phyloP scores from a whole-genome alignment of 768 basidiomycete species.

The Leccinum rimulosum region DNA sequence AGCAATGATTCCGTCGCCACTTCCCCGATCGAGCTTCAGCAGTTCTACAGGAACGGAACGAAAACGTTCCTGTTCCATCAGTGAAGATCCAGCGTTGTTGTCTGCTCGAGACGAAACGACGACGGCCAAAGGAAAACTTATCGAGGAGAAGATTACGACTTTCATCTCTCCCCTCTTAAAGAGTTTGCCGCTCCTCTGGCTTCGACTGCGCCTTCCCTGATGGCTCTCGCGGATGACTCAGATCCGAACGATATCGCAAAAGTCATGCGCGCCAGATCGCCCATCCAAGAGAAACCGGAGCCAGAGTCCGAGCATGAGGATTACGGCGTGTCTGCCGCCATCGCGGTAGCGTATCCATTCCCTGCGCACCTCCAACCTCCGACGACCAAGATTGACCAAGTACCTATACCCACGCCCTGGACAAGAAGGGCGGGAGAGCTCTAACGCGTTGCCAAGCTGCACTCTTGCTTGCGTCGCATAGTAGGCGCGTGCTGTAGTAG shows the following conservation, averaged over 20 bases:
- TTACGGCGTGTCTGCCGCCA: neutral
- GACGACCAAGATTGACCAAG: conserved; percentile 20
- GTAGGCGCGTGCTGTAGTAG: too few species aligned
- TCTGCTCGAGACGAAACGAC: conserved; percentile 12
- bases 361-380: conserved; percentile 27
- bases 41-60: conserved; percentile 21
- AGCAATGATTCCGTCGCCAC: neutral
- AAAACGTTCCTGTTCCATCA: conserved; percentile 20
- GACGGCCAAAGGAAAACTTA: conserved; percentile 22
- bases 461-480: too few species aligned
- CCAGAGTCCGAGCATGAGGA: conserved; percentile 28
- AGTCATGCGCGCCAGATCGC: conserved; percentile 14
- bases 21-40: conserved; percentile 21
- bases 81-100: conserved; percentile 8
- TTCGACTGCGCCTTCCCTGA: conserved; percentile 29
- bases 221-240: conserved; percentile 29
- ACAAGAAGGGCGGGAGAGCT: too few species aligned
- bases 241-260: conserved; percentile 30
- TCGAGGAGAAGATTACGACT: conserved; percentile 28
- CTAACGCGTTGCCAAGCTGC: too few species aligned
- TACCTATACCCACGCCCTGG: conserved; percentile 23
- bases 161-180: conserved; percentile 32
- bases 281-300: conserved; percentile 25
- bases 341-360: conserved; percentile 19
- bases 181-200: conserved; percentile 26